Percentiles rank a stretch among this genome's conserved stretches.
Conservation (phyloP, 1,284 basidiomycete genomes). For the Volvariella volvacea region DNA sequence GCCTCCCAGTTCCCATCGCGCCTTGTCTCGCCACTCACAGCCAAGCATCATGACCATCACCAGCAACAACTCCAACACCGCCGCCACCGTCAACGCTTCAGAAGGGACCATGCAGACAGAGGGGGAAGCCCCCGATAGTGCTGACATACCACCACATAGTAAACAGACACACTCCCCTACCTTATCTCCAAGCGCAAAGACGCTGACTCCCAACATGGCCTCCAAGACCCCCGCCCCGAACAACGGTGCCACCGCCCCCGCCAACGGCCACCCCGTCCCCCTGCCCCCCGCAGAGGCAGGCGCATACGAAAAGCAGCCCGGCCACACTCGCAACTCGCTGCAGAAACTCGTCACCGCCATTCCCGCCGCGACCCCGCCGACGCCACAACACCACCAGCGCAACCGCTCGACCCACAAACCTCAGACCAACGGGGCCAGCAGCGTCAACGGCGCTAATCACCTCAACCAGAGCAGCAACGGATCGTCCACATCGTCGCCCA, state of each 20-base stretch:
- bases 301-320: slow-evolving; percentile 44
- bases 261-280: slow-evolving; percentile 28
- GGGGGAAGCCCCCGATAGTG: slow-evolving; percentile 47
- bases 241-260: neutral
- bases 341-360: slow-evolving; percentile 27
- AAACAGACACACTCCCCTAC: slow-evolving; percentile 10
- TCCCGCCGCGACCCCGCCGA: slow-evolving; percentile 15
- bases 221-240: neutral
- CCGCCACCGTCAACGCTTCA: slow-evolving; percentile 36
- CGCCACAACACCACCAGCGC: too few species aligned
- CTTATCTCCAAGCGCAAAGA: slow-evolving; percentile 4
- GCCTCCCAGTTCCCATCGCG: neutral
- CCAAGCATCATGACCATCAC: slow-evolving; percentile 13
- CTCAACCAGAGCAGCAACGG: slow-evolving; percentile 8
- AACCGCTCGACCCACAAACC: slow-evolving; percentile 4
- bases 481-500: slow-evolving; percentile 32
- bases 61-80: slow-evolving; percentile 19
- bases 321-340: slow-evolving; percentile 43
- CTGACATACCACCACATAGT: slow-evolving; percentile 51
- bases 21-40: slow-evolving; percentile 8
- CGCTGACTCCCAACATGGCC: too few species aligned
- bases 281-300: slow-evolving; percentile 50
- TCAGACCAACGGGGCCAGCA: slow-evolving; percentile 6
- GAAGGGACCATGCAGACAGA: slow-evolving; percentile 48
- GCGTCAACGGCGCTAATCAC: slow-evolving; percentile 6